Evolutionary conservation across 1,284 basidiomycete genomes (phyloP).

Genomic region (Somion occarium): DNA sequence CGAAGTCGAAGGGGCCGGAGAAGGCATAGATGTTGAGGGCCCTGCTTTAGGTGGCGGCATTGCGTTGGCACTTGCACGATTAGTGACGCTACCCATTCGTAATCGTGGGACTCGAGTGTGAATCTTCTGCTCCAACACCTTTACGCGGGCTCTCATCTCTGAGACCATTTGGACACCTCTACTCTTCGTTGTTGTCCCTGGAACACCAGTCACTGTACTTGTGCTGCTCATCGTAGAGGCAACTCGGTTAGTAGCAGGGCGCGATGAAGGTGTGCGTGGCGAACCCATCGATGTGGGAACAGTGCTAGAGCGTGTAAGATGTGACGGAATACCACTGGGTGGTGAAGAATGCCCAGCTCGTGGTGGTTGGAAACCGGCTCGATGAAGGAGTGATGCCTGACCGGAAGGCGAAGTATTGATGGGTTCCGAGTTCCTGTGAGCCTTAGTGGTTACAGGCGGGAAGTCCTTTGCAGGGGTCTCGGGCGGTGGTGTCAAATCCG

Average conservation of each 20-base stretch:
- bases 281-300: slow-evolving; percentile 42
- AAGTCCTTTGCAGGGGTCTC: slow-evolving; percentile 32
- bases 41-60: slow-evolving; percentile 21
- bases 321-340: slow-evolving; percentile 33
- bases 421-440: slow-evolving; percentile 18
- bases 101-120: slow-evolving; percentile 77
- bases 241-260: slow-evolving; percentile 37
- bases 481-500: slow-evolving; percentile 47
- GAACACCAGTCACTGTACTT: slow-evolving; percentile 30
- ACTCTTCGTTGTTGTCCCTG: slow-evolving; percentile 52
- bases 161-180: slow-evolving; percentile 86
- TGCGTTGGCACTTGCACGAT: slow-evolving; percentile 37
- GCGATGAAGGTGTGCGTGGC: slow-evolving; percentile 37
- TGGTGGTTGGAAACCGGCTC: slow-evolving; percentile 43
- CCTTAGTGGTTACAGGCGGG: slow-evolving; percentile 19
- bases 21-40: slow-evolving; percentile 16
- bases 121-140: slow-evolving; percentile 76
- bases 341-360: slow-evolving; percentile 39
- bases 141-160: slow-evolving; percentile 79
- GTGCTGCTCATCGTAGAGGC: slow-evolving; percentile 37
- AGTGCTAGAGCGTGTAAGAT: slow-evolving; percentile 54
- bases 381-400: slow-evolving; percentile 46
- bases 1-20: slow-evolving; percentile 23
- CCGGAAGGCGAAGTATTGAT: slow-evolving; percentile 29
- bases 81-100: slow-evolving; percentile 69